These are phyloP conservation scores for Mycena chlorophos DNA, from an alignment of 768 basidiomycete species.

Conservation along the genomic window DNA sequence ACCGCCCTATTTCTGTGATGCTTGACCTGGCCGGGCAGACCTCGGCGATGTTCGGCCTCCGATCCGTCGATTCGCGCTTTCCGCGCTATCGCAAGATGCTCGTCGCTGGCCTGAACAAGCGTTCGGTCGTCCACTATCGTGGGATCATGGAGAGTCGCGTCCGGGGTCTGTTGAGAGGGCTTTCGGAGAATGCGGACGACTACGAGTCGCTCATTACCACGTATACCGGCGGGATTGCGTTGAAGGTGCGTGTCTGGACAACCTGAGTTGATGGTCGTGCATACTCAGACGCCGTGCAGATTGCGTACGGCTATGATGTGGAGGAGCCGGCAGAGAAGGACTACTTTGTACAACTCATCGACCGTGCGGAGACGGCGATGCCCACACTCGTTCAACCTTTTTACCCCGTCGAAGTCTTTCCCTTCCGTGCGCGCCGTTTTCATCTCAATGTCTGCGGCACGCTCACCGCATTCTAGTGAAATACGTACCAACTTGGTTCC, in stretches of 20 bases:
- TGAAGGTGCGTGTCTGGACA: slow-evolving; percentile 24
- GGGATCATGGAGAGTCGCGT: slow-evolving; percentile 33
- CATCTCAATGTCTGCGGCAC: not conserved
- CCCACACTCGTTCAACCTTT: slow-evolving; percentile 30
- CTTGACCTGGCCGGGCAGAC: slow-evolving; percentile 31
- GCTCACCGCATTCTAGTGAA: slow-evolving; percentile 29
- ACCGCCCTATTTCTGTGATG: slow-evolving; percentile 41
- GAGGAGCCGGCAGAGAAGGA: slow-evolving; percentile 31
- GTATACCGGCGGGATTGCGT: slow-evolving; percentile 19
- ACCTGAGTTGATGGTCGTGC: slow-evolving; percentile 30
- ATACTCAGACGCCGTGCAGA: slow-evolving; percentile 37
- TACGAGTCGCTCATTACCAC: slow-evolving; percentile 33
- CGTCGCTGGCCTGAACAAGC: slow-evolving; percentile 37
- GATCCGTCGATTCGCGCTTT: slow-evolving; percentile 34
- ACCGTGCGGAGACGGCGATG: slow-evolving; percentile 31
- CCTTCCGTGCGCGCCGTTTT: slow-evolving; percentile 31
- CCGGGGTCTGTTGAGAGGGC: slow-evolving; percentile 28
- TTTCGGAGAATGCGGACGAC: slow-evolving; percentile 31
- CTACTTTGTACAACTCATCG: slow-evolving; percentile 32
- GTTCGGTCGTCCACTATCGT: slow-evolving; percentile 34
- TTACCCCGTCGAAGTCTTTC: slow-evolving; percentile 43
- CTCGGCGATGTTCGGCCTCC: slow-evolving; percentile 33
- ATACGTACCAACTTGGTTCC: slow-evolving; percentile 44
- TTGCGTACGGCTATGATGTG: slow-evolving; percentile 43
- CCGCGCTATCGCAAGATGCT: slow-evolving; percentile 38